Base-by-base conservation (phyloP, 331 rosid genomes). In the Cydonia oblonga region DNA sequence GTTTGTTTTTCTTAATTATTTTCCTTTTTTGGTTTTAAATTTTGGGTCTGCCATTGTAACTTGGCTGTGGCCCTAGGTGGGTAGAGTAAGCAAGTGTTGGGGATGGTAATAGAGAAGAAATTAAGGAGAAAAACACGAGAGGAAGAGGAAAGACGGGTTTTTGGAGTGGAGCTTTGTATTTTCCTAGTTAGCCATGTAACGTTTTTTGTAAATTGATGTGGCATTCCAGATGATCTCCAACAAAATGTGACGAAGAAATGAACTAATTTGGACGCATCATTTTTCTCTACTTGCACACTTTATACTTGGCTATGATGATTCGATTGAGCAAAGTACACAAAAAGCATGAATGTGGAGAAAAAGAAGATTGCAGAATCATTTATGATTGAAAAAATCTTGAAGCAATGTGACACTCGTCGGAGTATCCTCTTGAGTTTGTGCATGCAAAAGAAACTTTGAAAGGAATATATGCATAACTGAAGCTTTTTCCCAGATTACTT, bases 161-260 rank as follows among this genome's bases (percentile, higher is more conserved):
- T 68, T 72, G 1, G 11, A 56, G 66, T 54, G 20, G 4, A 25
- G 6, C 58, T 38, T 18, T 15, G 3, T 57, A 30, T 18, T 18
- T 7, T 2, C 62, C 46, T 76, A 64, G 63, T 24, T 18, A 14
- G 42, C 42, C 15, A 16, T 3, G 12, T 19, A 64, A 70, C 54
- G 13, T 6, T 59, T 81, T 76, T 69, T 78, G 84, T 80, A 85
- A 83, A 85, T 85, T 83, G 81, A 85, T 69, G 81, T 76, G 79
- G 67, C 87, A 70, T 84, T 84, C 61, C 51, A 69, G 84, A 81
- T 77, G 42, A 38, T 38, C 42, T 38, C 42, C 42, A 38, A 9
- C 13, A 9, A 8, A 2, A 38, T 38, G 42, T 9, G 42, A 38
- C 1, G 42, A 38, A 49, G 1, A 49, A 18, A 7, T 2, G 1